A percentile compares a stretch with the other conserved stretches of the same genome.
phyloP scores from a whole-genome alignment of 2,329 filamentous ascomycete species.

The Aspergillus fischeri region DNA sequence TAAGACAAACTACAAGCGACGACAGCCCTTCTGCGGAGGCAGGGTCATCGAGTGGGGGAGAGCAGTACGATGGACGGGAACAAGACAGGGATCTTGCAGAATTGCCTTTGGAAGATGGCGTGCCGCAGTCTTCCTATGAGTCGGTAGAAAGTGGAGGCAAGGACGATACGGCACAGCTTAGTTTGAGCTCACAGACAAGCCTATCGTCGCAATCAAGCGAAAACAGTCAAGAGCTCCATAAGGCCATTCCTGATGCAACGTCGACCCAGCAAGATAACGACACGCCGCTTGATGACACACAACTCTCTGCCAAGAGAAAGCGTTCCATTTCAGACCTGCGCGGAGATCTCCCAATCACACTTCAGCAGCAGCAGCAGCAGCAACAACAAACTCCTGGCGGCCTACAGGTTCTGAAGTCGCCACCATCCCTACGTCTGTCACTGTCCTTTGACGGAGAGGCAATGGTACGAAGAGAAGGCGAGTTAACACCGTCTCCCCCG shows the following conservation, averaged over 20 bases:
- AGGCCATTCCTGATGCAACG: slow-evolving; percentile 14
- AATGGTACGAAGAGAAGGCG: slow-evolving; percentile 35
- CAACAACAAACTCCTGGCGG: slow-evolving; percentile 8
- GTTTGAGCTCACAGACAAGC: slow-evolving; percentile 30
- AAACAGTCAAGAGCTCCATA: slow-evolving; percentile 21
- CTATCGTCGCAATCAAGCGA: slow-evolving; percentile 23
- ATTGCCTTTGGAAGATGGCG: slow-evolving; percentile 18
- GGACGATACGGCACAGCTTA: slow-evolving; percentile 22
- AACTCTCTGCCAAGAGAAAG: slow-evolving; percentile 29
- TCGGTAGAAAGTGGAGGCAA: slow-evolving; percentile 21
- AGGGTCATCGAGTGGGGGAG: slow-evolving; percentile 25
- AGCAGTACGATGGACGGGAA: slow-evolving; percentile 22
- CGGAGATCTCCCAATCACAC: slow-evolving; percentile 8
- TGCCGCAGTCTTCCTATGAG: slow-evolving; percentile 7
- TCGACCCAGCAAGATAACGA: slow-evolving; percentile 11
- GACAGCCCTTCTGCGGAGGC: slow-evolving; percentile 27
- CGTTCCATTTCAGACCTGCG: slow-evolving; percentile 29
- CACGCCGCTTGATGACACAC: slow-evolving; percentile 15
- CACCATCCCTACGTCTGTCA: slow-evolving; percentile 39
- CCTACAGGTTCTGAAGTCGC: slow-evolving; percentile 25
- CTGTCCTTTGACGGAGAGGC: slow-evolving; percentile 40
- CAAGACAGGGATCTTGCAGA: slow-evolving; percentile 14
- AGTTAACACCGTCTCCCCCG: slow-evolving; percentile 39
- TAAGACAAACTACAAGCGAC: slow-evolving; percentile 25
- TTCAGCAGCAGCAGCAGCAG: not conserved